Evolutionary conservation across 2,329 filamentous ascomycete species (phyloP), one percentile per base, ranked within the genome.

Genomic region (Westerdykella aurantiaca): DNA sequence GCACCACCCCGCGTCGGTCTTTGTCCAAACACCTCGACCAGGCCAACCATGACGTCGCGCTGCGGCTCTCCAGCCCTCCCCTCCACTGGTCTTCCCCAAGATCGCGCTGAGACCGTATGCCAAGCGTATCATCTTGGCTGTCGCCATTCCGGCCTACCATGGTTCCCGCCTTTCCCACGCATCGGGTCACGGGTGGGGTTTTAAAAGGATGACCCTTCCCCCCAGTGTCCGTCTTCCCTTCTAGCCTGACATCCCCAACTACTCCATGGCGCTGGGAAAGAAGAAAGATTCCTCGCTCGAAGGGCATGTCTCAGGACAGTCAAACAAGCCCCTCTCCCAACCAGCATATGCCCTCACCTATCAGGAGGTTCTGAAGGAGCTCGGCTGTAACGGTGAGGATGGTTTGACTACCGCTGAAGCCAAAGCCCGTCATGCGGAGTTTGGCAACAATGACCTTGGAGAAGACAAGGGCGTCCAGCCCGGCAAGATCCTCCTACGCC

Each of bases 401-500:
- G 86, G 86, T 33, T 71, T 90, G 35, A 80, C 74, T 9, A 73
- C 77, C 13, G 61, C 70, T 9, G 78, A 85, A 58, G 83, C 86
- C 31, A 58, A 60, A 45, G 40, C 52, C 12, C 56, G 61, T 14
- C 55, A 56, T 21, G 51, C 58, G n/a, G 57, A 63, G 47, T 80
- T 83, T 58, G 83, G 83, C 42, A 74, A 67, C 31, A 89, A 89
- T 69, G 83, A 88, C 61, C 73, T 90, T 29, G 80, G 88, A 37
- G 78, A 87, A 12, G 83, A 78, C 39, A 82, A 78, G 35, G 79
- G 79, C 34, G 81, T 90, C 39, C 78, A 61, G 76, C 83, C 86
- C 73, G 85, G 76, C 56, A 90, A 84, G 58, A 86, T 89, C 40
- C 70, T 90, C 39, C 71, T 85, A 45, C 82, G 84, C 57, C 85